Evolutionary conservation across 2,329 filamentous ascomycete genomes (phyloP), one percentile per base, ranked within the genome.

Genomic region (Fusarium caatingaense): DNA sequence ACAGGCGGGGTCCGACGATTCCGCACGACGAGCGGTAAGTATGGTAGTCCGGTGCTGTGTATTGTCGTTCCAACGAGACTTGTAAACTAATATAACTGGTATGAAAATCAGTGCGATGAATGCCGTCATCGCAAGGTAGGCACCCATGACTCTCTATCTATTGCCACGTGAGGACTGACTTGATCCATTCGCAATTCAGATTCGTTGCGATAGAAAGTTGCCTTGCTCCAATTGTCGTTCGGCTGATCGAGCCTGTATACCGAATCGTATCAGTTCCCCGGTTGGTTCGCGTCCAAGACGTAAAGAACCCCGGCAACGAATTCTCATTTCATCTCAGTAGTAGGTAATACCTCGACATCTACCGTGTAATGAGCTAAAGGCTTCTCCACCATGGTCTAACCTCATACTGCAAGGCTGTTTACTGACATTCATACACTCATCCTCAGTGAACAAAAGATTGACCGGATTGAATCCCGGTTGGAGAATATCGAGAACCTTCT

Each of bases 251-350:
- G 72, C 80, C 12, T 89, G 87, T 72, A 87, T 37, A 37, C 18
- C 34, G 10, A n/a, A 37, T 37, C 6, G 34, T 3, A 0, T 37
- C 10, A 4, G 34, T 37, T 37, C 84, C 60, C 88, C 85, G 4
- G 86, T 85, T 1, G 86, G 86, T 6, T 78, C 81, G 12, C 84
- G 84, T 8, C 86, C 88, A 72, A 83, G 85, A 63, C 84, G 85
- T 23, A 87, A 85, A 74, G 86, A 88, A 72, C 78, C 81, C 41
- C 81, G 86, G 34, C 86, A 88, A 72, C 80, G 87, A 55, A 86
- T 89, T 42, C 79, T 89, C 66, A 88, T 88, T 60, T 88, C 87
- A 4, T 86, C 85, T 45, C 86, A 88, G 82, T 89, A 88, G 86
- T 88, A 78, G 69, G 84, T 80, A 42, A 32, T 48, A 45, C 2